Base-by-base conservation (phyloP, 139 green algal species). In the Chlorella sp. region DNA sequence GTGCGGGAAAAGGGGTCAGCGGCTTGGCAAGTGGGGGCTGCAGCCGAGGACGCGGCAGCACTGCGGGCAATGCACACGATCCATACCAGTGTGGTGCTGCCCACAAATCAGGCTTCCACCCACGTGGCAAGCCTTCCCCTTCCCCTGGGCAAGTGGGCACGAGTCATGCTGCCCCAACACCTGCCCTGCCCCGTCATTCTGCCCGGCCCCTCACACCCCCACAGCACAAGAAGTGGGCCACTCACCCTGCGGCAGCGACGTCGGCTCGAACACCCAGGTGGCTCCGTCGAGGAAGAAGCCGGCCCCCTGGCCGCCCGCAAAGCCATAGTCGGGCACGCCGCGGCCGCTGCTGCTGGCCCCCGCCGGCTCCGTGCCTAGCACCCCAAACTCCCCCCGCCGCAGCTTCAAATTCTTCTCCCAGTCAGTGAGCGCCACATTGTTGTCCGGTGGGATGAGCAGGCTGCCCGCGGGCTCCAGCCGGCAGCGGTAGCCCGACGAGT, bases 321-420 rank as follows among this genome's bases (percentile, higher is more conserved):
- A 16, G 48, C 48, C 48, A 57, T 57, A 57, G 48, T 57, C 30
- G 71, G 32, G 71, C 32, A 5, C 32, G 71, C 28, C 15, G 1
- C 21, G 26, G 18, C 18, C 15, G 69, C 69, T 34, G 69, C 48
- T 9, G 48, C 48, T 57, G 48, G 7, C 42, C 80, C 18, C 42
- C 32, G 82, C 73, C 15, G 91, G 93, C 75, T 95, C 93, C 7
- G 78, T 57, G 24, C 82, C 85, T 81, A 95, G 53, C 85, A 95
- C 93, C 2, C 42, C 30, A 21, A 89, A 95, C 84, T 95, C 86
- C 57, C 92, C 93, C 36, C 84, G 78, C 36, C 90, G 92, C 36
- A 98, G 93, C 14, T 93, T 88, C 77, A 97, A 81, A 7, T 94
- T 94, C 34, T 96, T 94, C 92, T 98, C 96, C 96, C 96, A 98